Percentiles rank a stretch among this genome's conserved stretches.
Evolutionary conservation across 192 early-diverging fungal species (phyloP).

Genomic region (Anaeromyces robustus): DNA sequence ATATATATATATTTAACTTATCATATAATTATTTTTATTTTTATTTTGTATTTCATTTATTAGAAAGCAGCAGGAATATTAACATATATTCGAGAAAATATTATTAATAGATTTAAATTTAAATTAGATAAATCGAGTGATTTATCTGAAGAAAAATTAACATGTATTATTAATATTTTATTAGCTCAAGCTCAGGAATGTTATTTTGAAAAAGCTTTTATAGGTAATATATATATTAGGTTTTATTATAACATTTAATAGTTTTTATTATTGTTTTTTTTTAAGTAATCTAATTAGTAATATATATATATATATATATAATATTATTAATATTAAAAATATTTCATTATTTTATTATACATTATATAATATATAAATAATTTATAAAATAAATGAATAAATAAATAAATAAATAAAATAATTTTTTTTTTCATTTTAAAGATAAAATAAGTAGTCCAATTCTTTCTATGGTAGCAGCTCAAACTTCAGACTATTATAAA

Average conservation of each 20-base stretch:
- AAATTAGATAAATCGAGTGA: conserved; percentile 15
- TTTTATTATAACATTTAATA: too few species aligned
- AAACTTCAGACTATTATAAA: conserved; percentile 34
- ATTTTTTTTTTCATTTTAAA: too few species aligned
- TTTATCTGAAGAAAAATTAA: neutral
- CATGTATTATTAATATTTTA: neutral
- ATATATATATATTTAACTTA: too few species aligned
- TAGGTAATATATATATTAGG: conserved; percentile 14
- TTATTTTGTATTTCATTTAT: neutral
- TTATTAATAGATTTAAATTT: conserved; percentile 24
- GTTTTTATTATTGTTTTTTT: too few species aligned
- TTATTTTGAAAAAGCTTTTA: conserved; percentile 2
- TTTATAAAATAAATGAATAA: too few species aligned
- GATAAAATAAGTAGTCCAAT: conserved; percentile 21
- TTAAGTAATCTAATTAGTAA: too few species aligned
- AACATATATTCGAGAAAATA: conserved; percentile 19
- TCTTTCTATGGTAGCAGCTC: conserved; percentile 21
- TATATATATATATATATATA: neutral
- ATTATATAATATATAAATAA: too few species aligned
- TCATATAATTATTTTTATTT: too few species aligned
- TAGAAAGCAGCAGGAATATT: conserved; percentile 7
- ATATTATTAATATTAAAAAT: too few species aligned
- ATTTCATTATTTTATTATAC: too few species aligned
- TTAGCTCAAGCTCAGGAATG: neutral
- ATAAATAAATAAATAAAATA: neutral